A percentile compares a stretch with the other conserved stretches of the same genome.
phyloP scores from a whole-genome alignment of 352 stramenopile genomes.

The Phytopythium aichiense region DNA sequence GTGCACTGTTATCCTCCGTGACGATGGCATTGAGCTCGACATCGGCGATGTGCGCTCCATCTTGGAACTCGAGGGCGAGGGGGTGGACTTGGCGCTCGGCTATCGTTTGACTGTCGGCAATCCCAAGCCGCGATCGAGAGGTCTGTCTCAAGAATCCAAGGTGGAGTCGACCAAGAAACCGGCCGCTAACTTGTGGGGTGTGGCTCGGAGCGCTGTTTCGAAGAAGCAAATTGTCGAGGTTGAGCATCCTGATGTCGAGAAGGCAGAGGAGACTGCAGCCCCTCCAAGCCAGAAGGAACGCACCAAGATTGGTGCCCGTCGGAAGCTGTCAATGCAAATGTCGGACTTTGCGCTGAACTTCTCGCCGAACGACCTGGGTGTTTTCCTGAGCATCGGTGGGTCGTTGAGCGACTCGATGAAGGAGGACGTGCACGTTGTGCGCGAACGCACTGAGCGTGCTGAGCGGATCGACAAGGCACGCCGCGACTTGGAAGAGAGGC shows the following conservation, averaged over 20 bases:
- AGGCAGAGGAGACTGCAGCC: conserved; percentile 26
- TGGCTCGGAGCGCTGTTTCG: conserved; percentile 42
- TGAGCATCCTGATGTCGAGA: conserved; percentile 40
- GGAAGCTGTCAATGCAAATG: conserved; percentile 75
- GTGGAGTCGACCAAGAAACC: conserved; percentile 20
- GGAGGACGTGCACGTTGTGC: conserved; percentile 60
- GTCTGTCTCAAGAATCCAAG: conserved; percentile 7
- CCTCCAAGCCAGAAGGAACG: conserved; percentile 27
- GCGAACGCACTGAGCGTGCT: conserved; percentile 40
- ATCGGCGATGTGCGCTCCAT: conserved; percentile 71
- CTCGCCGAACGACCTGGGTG: conserved; percentile 67
- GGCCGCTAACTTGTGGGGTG: conserved; percentile 45
- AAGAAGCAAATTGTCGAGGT: conserved; percentile 67
- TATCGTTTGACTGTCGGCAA: conserved; percentile 66
- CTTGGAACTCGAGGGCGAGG: conserved; percentile 83
- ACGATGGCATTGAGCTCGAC: conserved; percentile 73
- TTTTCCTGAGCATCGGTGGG: conserved; percentile 72
- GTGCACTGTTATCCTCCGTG: conserved; percentile 54
- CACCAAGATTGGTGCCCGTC: conserved; percentile 45
- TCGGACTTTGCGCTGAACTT: conserved; percentile 86
- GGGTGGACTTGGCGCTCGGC: conserved; percentile 71
- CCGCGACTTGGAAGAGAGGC: conserved; percentile 57
- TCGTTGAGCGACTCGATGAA: conserved; percentile 68
- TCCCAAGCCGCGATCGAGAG: conserved; percentile 16
- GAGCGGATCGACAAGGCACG: conserved; percentile 42